phyloP scores from a whole-genome alignment of 257 asterid genomes.

The Ilex asprella region DNA sequence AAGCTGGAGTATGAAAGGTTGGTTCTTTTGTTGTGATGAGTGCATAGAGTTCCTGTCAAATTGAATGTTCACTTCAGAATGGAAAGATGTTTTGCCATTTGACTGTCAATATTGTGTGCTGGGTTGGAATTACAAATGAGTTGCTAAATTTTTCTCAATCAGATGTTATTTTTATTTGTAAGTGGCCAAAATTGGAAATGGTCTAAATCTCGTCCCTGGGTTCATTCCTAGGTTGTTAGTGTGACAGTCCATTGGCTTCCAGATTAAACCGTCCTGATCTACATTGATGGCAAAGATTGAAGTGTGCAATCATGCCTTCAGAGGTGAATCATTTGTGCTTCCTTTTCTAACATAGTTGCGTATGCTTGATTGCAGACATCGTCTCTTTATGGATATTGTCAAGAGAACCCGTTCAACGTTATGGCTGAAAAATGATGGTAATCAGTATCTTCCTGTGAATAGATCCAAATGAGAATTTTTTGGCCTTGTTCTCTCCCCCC shows the following conservation, averaged over 20 bases:
- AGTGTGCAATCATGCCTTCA: no score
- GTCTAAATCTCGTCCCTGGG: not conserved
- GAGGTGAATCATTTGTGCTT: no score
- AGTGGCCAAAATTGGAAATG: no score
- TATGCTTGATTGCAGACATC: constrained; percentile 48
- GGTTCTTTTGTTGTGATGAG: constrained; percentile 4
- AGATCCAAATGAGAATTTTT: constrained; percentile 22
- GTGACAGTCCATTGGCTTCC: no score
- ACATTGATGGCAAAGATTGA: no score
- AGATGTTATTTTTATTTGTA: no score
- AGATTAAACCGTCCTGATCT: no score
- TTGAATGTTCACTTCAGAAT: no score
- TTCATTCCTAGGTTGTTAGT: not conserved
- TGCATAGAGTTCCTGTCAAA: not conserved
- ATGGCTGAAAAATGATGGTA: constrained; percentile 55
- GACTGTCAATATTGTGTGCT: no score
- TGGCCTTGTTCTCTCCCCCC: not conserved
- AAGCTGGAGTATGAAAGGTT: constrained; percentile 84
- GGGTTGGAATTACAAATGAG: no score
- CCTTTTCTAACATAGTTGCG: not conserved
- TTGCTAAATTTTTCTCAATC: no score
- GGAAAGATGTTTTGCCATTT: no score
- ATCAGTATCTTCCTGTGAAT: constrained; percentile 31
- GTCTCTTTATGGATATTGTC: constrained; percentile 53
- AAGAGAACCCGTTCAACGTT: constrained; percentile 71